These are phyloP conservation scores for Kwoniella sp. DNA, from an alignment of 768 basidiomycete species.

Conservation along the genomic window DNA sequence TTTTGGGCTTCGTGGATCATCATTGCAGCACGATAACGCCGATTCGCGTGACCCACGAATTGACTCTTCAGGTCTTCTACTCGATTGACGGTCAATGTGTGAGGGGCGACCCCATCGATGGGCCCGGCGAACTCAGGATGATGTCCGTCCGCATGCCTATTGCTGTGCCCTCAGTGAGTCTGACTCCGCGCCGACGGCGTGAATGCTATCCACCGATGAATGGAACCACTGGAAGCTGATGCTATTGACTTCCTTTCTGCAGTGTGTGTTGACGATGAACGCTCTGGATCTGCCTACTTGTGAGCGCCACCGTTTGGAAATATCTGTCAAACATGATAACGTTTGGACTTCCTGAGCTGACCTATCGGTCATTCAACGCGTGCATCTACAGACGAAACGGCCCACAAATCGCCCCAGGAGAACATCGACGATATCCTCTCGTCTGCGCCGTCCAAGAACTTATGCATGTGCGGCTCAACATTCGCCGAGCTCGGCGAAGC, in stretches of 20 bases:
- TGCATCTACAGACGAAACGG: slow-evolving; percentile 14
- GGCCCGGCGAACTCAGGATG: slow-evolving; percentile 52
- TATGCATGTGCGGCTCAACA: slow-evolving; percentile 41
- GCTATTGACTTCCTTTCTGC: not conserved
- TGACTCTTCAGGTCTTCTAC: slow-evolving; percentile 49
- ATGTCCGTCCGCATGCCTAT: slow-evolving; percentile 44
- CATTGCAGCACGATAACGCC: slow-evolving; percentile 51
- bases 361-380: not conserved
- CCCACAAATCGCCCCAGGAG: slow-evolving; percentile 11
- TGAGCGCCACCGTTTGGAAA: no score
- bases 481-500: slow-evolving; percentile 46
- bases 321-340: no score
- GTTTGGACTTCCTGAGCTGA: slow-evolving; percentile 4
- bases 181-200: not conserved
- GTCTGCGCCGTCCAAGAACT: slow-evolving; percentile 26
- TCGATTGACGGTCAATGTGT: slow-evolving; percentile 47
- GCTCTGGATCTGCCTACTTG: slow-evolving; percentile 38
- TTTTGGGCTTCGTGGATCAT: no score
- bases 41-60: slow-evolving; percentile 47
- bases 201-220: not conserved
- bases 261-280: slow-evolving; percentile 31
- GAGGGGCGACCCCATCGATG: slow-evolving; percentile 30
- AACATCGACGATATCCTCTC: slow-evolving; percentile 37
- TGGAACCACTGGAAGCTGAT: not conserved
- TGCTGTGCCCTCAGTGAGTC: slow-evolving; percentile 49